These are phyloP conservation scores for Globisporangium camurandrum DNA, from an alignment of 352 stramenopile genomes.

Conservation along the genomic window DNA sequence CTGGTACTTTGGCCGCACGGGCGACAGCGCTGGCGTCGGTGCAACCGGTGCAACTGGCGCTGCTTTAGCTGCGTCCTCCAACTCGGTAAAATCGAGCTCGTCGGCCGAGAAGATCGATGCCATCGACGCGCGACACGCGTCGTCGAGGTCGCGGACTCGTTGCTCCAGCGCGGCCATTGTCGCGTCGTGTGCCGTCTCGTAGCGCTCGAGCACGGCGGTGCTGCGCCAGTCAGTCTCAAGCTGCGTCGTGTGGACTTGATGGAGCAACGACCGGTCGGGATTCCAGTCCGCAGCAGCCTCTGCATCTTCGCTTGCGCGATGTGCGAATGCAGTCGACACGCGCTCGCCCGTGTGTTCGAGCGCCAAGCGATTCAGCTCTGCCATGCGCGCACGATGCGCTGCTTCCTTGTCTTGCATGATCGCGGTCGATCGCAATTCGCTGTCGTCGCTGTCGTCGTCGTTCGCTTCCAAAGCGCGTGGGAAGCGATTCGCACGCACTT, in stretches of 20 bases:
- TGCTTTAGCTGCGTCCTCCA: slow-evolving; percentile 10
- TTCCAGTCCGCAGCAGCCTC: too few relatives aligned
- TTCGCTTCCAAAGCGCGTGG: not conserved
- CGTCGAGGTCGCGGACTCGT: slow-evolving; percentile 35
- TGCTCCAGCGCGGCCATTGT: slow-evolving; percentile 38
- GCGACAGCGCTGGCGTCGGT: not conserved
- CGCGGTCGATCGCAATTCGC: slow-evolving; percentile 19
- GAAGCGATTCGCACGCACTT: slow-evolving; percentile 32
- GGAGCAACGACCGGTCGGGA: not conserved
- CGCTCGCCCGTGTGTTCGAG: slow-evolving; percentile 35
- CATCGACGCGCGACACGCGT: slow-evolving; percentile 51
- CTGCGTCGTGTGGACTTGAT: slow-evolving; percentile 8
- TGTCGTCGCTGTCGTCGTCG: slow-evolving; percentile 5
- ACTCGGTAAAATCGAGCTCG: slow-evolving; percentile 36
- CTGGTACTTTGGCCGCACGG: slow-evolving; percentile 9
- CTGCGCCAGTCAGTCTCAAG: slow-evolving; percentile 28
- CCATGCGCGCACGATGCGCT: slow-evolving; percentile 45
- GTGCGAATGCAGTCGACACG: slow-evolving; percentile 24
- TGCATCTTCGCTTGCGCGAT: slow-evolving; percentile 3
- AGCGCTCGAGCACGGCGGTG: slow-evolving; percentile 36
- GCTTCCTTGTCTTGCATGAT: slow-evolving; percentile 35
- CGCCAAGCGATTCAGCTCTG: slow-evolving; percentile 43
- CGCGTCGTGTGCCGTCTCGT: slow-evolving; percentile 28
- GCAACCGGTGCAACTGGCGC: not conserved
- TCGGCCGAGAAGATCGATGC: slow-evolving; percentile 38